Evolutionary conservation across 345 rosid species (phyloP).

Genomic region (Orychophragmus violaceus): DNA sequence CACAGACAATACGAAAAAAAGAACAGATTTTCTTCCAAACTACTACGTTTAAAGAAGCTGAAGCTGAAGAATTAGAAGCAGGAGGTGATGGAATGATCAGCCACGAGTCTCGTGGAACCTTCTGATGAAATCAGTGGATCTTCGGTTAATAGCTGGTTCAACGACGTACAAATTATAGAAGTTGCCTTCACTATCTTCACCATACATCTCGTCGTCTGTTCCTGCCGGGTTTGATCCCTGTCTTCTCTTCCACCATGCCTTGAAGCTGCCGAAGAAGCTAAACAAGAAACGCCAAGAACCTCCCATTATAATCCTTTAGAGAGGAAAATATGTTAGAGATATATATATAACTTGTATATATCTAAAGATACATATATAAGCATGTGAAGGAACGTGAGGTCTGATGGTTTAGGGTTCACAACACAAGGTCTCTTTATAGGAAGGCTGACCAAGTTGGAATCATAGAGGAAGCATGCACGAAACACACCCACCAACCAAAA

Average conservation of each 20-base stretch:
- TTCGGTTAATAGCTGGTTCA: slow-evolving; percentile 35
- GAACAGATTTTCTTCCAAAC: neutral
- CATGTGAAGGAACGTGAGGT: slow-evolving; percentile 28
- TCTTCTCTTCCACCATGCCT: slow-evolving; percentile 30
- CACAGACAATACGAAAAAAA: neutral
- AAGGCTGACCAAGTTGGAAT: slow-evolving; percentile 22
- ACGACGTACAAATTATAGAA: slow-evolving; percentile 32
- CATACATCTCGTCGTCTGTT: slow-evolving; percentile 21
- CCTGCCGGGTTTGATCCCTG: slow-evolving; percentile 21
- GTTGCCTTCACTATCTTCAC: slow-evolving; percentile 21
- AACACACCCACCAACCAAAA: slow-evolving; percentile 25
- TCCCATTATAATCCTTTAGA: slow-evolving; percentile 15
- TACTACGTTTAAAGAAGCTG: neutral
- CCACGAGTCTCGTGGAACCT: slow-evolving; percentile 37
- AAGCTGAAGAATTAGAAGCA: neutral
- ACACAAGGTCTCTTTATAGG: slow-evolving; percentile 16
- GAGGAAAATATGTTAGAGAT: neutral
- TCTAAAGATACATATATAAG: neutral
- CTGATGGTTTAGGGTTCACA: slow-evolving; percentile 32
- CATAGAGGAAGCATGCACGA: slow-evolving; percentile 29
- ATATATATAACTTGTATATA: slow-evolving; percentile 7
- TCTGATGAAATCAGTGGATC: slow-evolving; percentile 35
- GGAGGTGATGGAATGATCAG: slow-evolving; percentile 1
- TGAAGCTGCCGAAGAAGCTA: slow-evolving; percentile 35
- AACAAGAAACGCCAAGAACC: slow-evolving; percentile 34